Base-by-base conservation (phyloP, 345 rosid genomes). In the Gossypium anomalum region DNA sequence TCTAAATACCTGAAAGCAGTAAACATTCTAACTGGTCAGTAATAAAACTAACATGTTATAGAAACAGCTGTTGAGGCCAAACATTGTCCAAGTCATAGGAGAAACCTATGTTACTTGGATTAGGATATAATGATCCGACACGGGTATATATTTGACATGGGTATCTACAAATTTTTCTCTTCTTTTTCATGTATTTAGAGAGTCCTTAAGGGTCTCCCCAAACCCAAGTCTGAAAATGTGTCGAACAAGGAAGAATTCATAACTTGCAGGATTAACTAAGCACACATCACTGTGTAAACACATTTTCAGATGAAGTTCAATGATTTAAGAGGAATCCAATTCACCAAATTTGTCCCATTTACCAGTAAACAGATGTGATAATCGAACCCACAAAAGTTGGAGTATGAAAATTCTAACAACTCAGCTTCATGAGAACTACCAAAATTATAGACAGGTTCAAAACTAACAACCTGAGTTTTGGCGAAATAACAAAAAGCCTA, bases 1-100 rank as follows among this genome's bases (percentile, higher is more conserved):
- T 80, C 77, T 90, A 82, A 93, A 86, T n/a, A 91, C 91, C 97
- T 93, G 84, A 44, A 71, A 80, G 75, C 23, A 71, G 61, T 66
- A 78, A 34, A 53, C 73, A n/a, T 23, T 65, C 43, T 20, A 51
- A 7, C 38, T 19, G 29, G 49, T 61, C 34, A 75, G 63, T 55
- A 9, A 52, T 12, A 71, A 52, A 34, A 34, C 41, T 14, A 15
- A 61, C 0, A 19, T 12, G 51, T 10, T 65, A 65, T 44, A 44
- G n/a, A 65, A 1, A 67, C 41, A 47, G 7, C 15, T 67, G 7
- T 66, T 48, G 19, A 67, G 41, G 3, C 20, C 56, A 23, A 13
- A 67, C 38, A 7, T 45, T 47, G 41, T 23, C 38, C 3, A 10
- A 13, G 8, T 14, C 41, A 14, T 51, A 13, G 25, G 41, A 48